phyloP scores from a whole-genome alignment of 2,329 filamentous ascomycete species.

The Clarireedia monteithiana region DNA sequence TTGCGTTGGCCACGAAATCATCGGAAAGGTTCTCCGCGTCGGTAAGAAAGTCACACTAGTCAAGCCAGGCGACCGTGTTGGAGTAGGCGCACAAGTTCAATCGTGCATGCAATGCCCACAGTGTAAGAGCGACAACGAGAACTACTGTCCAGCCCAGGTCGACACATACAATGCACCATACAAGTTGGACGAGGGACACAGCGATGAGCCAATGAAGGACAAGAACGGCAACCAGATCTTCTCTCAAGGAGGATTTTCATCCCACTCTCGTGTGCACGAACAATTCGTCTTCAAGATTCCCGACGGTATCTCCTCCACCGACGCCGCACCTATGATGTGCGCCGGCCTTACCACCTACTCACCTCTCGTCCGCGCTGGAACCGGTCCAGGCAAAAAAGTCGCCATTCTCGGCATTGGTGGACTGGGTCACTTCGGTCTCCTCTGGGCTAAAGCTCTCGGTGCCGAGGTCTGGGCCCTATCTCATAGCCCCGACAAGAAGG shows the following conservation, averaged over 20 bases:
- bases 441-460: constrained; percentile 64
- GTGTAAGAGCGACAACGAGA: constrained; percentile 31
- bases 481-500: constrained; percentile 48
- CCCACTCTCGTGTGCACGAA: constrained; percentile 43
- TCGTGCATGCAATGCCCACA: constrained; percentile 45
- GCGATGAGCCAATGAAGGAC: constrained; percentile 7
- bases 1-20: constrained; percentile 42
- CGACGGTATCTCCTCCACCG: constrained; percentile 39
- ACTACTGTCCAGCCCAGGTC: constrained; percentile 23
- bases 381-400: constrained; percentile 63
- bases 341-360: constrained; percentile 69
- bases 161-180: constrained; percentile 24
- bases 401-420: constrained; percentile 61
- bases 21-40: constrained; percentile 39
- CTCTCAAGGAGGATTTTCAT: constrained; percentile 45
- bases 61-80: constrained; percentile 42
- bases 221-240: constrained; percentile 7
- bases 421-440: constrained; percentile 64
- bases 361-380: constrained; percentile 58
- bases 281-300: constrained; percentile 56
- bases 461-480: constrained; percentile 59
- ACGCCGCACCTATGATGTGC: constrained; percentile 64
- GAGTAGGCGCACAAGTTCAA: constrained; percentile 42
- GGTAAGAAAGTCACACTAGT: constrained; percentile 54
- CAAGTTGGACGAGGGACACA: constrained; percentile 8